A percentile compares a stretch with the other conserved stretches of the same genome.
These are phyloP conservation scores for Boletus subcaerulescens DNA, from an alignment of 768 basidiomycete genomes.

Conservation along the genomic window DNA sequence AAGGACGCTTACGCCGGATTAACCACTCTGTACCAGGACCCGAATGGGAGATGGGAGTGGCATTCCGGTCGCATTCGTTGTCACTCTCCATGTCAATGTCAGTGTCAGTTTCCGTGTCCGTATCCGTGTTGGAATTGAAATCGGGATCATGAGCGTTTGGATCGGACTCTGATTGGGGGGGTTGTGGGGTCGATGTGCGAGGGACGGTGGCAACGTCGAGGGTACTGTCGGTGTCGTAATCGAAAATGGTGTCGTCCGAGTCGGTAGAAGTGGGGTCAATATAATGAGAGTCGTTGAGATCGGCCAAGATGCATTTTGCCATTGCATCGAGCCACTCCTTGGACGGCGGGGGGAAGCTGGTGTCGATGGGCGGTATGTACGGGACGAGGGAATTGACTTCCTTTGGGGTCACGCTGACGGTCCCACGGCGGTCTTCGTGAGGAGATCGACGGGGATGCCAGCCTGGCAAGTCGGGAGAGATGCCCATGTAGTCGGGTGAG, in stretches of 20 bases:
- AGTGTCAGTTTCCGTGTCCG: conserved; percentile 13
- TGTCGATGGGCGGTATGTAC: conserved; percentile 22
- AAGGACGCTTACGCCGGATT: conserved; percentile 21
- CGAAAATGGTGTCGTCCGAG: conserved; percentile 15
- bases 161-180: conserved; percentile 1
- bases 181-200: neutral
- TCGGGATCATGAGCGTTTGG: conserved; percentile 5
- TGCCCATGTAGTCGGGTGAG: conserved; percentile 24
- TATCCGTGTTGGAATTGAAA: conserved; percentile 6
- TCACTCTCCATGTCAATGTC: conserved; percentile 22
- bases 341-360: conserved; percentile 13
- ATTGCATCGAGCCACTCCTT: conserved; percentile 18
- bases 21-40: conserved; percentile 18
- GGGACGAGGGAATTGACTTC: conserved; percentile 29
- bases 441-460: conserved; percentile 27
- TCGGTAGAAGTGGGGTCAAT: neutral
- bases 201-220: conserved; percentile 1
- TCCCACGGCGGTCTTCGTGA: conserved; percentile 24
- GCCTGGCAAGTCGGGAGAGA: conserved; percentile 19
- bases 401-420: conserved; percentile 21
- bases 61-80: conserved; percentile 13
- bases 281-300: neutral
- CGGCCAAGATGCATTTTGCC: conserved; percentile 17
- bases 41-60: neutral
- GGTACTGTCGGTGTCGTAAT: conserved; percentile 23